phyloP scores from a whole-genome alignment of 768 basidiomycete species.

The Coprinellus aureogranulatus region DNA sequence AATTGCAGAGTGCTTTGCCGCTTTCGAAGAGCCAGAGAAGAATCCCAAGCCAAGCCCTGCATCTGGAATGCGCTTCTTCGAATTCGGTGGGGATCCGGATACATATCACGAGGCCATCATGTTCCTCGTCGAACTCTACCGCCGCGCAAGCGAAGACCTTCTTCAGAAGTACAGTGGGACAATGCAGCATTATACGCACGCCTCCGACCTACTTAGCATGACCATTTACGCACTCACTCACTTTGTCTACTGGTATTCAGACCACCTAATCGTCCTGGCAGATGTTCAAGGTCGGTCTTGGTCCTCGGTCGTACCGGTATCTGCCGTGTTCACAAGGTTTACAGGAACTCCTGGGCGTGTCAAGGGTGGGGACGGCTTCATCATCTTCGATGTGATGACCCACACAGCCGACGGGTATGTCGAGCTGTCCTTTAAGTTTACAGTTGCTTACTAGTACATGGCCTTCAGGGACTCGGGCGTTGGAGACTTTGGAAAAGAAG shows the following conservation, averaged over 20 bases:
- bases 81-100: neutral
- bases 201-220: neutral
- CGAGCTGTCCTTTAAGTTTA: no score
- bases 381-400: neutral
- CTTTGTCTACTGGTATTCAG: neutral
- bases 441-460: no score
- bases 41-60: neutral
- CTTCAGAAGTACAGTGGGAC: neutral
- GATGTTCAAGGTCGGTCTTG: neutral
- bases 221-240: constrained; percentile 1
- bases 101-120: neutral
- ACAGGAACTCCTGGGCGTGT: neutral
- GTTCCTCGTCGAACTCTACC: neutral
- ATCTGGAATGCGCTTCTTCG: neutral
- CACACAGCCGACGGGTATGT: no score
- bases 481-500: no score
- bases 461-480: no score
- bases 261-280: neutral
- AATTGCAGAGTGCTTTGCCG: neutral
- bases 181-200: neutral
- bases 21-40: neutral
- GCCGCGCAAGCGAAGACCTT: neutral
- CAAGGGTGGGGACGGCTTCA: neutral
- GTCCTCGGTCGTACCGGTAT: neutral
- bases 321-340: neutral